Percentiles rank a stretch among this genome's conserved stretches.
Evolutionary conservation across 2,329 filamentous ascomycete genomes (phyloP).

Genomic region (Penicillium vulpinum): DNA sequence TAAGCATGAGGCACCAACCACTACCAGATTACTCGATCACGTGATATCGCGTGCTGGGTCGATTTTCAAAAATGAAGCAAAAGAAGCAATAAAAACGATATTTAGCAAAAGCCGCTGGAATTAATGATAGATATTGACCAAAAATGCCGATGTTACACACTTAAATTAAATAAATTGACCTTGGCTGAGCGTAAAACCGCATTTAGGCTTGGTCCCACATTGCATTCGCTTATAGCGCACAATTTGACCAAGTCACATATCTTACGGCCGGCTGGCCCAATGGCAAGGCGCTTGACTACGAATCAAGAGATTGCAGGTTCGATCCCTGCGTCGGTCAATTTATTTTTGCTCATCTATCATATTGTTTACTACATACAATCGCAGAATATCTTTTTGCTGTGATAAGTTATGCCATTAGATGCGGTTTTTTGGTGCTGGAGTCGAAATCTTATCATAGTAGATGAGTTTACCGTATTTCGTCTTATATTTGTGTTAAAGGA

Average conservation of each 20-base stretch:
- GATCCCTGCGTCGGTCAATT: slow-evolving; percentile 43
- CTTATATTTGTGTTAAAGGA: too few relatives aligned
- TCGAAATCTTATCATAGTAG: not conserved
- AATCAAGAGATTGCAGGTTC: slow-evolving; percentile 55
- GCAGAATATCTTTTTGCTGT: not conserved
- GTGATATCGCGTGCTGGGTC: not conserved
- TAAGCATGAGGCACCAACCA: not conserved
- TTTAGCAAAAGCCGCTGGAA: not conserved
- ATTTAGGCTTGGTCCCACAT: not conserved
- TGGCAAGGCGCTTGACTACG: slow-evolving; percentile 56
- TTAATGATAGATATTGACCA: not conserved
- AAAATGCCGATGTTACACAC: not conserved
- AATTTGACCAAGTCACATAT: accelerated
- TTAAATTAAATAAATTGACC: not conserved
- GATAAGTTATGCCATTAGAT: not conserved
- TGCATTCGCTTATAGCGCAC: not conserved
- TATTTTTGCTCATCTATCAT: slow-evolving; percentile 17
- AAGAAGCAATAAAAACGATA: not conserved
- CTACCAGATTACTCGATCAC: not conserved
- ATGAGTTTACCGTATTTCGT: not conserved
- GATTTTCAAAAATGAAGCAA: not conserved
- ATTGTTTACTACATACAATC: too few relatives aligned
- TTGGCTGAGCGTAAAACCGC: too few relatives aligned
- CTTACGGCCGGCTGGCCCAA: slow-evolving; percentile 43
- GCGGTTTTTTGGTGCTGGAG: too few relatives aligned